These are phyloP conservation scores for Talaromyces amestolkiae DNA, from an alignment of 2,329 filamentous ascomycete genomes.

Conservation along the genomic window DNA sequence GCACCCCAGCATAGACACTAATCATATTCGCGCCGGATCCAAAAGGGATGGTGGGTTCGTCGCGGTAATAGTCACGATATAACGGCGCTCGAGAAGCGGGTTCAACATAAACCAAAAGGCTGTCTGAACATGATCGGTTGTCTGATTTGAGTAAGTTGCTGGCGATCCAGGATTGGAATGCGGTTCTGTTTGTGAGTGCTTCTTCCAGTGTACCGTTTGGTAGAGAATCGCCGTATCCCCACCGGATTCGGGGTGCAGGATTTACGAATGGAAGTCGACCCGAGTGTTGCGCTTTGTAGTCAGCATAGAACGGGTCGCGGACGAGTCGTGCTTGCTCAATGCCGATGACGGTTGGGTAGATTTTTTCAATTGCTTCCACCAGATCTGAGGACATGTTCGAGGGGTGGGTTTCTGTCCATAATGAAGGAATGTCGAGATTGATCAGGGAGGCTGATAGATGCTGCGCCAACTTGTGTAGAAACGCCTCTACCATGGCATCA, in stretches of 20 bases:
- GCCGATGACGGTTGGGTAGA: slow-evolving; percentile 24
- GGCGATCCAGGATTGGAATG: slow-evolving; percentile 36
- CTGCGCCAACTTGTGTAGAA: background rate
- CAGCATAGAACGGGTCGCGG: slow-evolving; percentile 29
- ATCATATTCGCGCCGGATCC: slow-evolving; percentile 1
- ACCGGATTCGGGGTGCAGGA: slow-evolving; percentile 28
- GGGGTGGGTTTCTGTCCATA: slow-evolving; percentile 6
- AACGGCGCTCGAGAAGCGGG: slow-evolving; percentile 21
- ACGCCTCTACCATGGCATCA: background rate
- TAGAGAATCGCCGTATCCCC: slow-evolving; percentile 23
- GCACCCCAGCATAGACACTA: slow-evolving; percentile 24
- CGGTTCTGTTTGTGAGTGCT: slow-evolving; percentile 34
- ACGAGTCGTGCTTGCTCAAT: slow-evolving; percentile 36
- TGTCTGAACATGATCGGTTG: slow-evolving; percentile 31
- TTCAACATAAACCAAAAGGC: slow-evolving; percentile 31
- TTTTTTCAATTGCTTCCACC: background rate
- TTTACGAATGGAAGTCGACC: slow-evolving; percentile 31
- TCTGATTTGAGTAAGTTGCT: slow-evolving; percentile 21
- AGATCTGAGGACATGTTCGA: slow-evolving; percentile 1
- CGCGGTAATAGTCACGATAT: slow-evolving; percentile 25
- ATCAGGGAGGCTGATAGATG: background rate
- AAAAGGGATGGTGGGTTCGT: slow-evolving; percentile 10
- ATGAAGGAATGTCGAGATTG: background rate
- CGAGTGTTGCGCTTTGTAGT: slow-evolving; percentile 26
- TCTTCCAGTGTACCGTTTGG: slow-evolving; percentile 16